These are phyloP conservation scores for Bisporella sp. DNA, from an alignment of 2,329 filamentous ascomycete species.

Conservation along the genomic window DNA sequence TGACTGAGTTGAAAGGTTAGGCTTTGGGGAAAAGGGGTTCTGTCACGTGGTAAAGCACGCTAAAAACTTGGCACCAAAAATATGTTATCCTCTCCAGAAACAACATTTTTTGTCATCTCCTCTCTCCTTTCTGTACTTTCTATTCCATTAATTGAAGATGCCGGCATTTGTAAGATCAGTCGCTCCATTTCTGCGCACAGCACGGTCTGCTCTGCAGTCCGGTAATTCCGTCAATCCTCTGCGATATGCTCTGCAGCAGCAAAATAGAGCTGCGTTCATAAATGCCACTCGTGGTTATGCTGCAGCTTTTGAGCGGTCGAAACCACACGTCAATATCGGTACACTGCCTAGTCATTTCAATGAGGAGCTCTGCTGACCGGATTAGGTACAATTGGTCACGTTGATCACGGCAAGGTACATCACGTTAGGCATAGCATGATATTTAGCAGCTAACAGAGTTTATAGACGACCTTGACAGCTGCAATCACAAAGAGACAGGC, in stretches of 20 bases:
- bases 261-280: slow-evolving; percentile 56
- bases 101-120: background rate
- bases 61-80: too few relatives aligned
- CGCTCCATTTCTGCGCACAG: slow-evolving; percentile 74
- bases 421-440: background rate
- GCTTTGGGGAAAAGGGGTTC: too few relatives aligned
- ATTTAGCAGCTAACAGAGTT: slow-evolving; percentile 16
- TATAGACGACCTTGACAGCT: slow-evolving; percentile 90
- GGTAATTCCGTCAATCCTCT: slow-evolving; percentile 68
- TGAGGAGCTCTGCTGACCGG: slow-evolving; percentile 8
- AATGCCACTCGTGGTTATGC: slow-evolving; percentile 61
- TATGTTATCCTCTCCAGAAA: background rate
- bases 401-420: slow-evolving; percentile 95
- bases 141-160: slow-evolving; percentile 49
- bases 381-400: slow-evolving; percentile 91
- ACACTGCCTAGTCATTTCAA: slow-evolving; percentile 24
- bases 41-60: too few relatives aligned
- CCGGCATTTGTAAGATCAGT: slow-evolving; percentile 72
- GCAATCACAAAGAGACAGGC: slow-evolving; percentile 98
- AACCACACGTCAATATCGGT: slow-evolving; percentile 99
- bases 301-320: slow-evolving; percentile 70
- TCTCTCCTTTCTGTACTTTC: slow-evolving; percentile 8
- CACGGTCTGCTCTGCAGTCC: slow-evolving; percentile 65
- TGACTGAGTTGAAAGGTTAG: too few relatives aligned
- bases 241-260: slow-evolving; percentile 58